phyloP scores from a whole-genome alignment of 2,329 filamentous ascomycete species.

The Ophiostoma triangulosporum region DNA sequence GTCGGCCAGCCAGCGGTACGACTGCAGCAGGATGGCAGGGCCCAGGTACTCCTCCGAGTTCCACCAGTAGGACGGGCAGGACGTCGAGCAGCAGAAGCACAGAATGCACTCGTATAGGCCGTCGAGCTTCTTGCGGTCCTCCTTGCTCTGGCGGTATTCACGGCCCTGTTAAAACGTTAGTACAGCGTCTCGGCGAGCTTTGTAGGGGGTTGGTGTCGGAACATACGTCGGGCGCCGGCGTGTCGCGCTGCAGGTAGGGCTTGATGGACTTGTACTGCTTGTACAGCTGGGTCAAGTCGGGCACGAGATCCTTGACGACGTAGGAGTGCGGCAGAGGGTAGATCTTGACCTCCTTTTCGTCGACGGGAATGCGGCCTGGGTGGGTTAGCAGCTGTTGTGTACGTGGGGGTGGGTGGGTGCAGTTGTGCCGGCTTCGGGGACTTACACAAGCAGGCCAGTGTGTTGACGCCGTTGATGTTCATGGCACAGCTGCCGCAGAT shows the following conservation, averaged over 20 bases:
- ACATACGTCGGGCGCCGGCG: slow-evolving; percentile 67
- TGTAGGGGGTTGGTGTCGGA: not conserved
- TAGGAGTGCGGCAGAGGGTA: slow-evolving; percentile 98
- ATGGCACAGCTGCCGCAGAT: slow-evolving; percentile 98
- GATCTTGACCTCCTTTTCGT: slow-evolving; percentile 78
- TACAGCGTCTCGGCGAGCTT: slow-evolving; percentile 14
- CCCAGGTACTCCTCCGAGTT: slow-evolving; percentile 98
- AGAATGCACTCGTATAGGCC: slow-evolving; percentile 98
- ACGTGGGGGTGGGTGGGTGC: no score
- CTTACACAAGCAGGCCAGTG: slow-evolving; percentile 91
- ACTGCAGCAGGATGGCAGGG: slow-evolving; percentile 90
- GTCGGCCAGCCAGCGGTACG: slow-evolving; percentile 93
- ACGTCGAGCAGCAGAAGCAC: slow-evolving; percentile 97
- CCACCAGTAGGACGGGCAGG: slow-evolving; percentile 99
- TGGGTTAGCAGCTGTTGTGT: slow-evolving; percentile 2
- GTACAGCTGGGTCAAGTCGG: slow-evolving; percentile 97
- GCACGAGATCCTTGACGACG: slow-evolving; percentile 97
- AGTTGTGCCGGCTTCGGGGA: no score
- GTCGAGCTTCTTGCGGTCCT: slow-evolving; percentile 90
- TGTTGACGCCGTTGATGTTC: slow-evolving; percentile 99
- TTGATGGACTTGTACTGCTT: slow-evolving; percentile 99
- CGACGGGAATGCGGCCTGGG: slow-evolving; percentile 80
- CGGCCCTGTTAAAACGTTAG: slow-evolving; percentile 49
- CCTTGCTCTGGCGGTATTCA: slow-evolving; percentile 82
- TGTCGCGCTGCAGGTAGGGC: slow-evolving; percentile 90